phyloP scores from a whole-genome alignment of 768 basidiomycete species.

The Russula lepida region DNA sequence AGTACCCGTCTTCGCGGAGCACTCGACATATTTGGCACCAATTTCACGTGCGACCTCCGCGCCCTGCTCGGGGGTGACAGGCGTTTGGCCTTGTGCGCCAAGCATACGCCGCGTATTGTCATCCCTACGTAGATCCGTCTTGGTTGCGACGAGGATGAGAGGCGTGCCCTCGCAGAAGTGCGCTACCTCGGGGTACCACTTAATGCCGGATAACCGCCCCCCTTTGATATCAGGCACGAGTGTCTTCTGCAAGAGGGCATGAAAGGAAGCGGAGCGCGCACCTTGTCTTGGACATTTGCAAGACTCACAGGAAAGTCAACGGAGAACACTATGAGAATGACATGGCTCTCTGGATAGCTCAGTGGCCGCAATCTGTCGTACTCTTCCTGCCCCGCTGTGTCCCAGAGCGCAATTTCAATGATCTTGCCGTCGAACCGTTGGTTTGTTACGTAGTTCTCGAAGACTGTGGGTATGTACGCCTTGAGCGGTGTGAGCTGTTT shows the following conservation, averaged over 20 bases:
- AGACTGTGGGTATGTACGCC: constrained; percentile 91
- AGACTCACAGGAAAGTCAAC: constrained; percentile 88
- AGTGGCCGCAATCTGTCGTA: constrained; percentile 84
- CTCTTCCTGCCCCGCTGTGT: constrained; percentile 96
- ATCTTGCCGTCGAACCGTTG: constrained; percentile 81
- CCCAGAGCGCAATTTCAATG: constrained; percentile 96
- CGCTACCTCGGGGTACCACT: constrained; percentile 92
- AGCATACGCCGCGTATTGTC: constrained; percentile 82
- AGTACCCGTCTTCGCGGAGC: constrained; percentile 84
- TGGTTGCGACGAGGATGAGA: constrained; percentile 86
- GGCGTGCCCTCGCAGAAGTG: constrained; percentile 90
- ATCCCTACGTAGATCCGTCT: constrained; percentile 84
- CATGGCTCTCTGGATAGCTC: constrained; percentile 82
- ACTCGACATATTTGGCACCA: constrained; percentile 88
- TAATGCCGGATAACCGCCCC: background rate
- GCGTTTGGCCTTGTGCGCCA: constrained; percentile 76
- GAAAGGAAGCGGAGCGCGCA: constrained; percentile 28
- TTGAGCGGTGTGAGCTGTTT: constrained; percentile 27
- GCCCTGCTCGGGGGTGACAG: constrained; percentile 80
- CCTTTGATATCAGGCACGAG: background rate
- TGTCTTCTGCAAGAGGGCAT: background rate
- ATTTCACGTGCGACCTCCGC: constrained; percentile 83
- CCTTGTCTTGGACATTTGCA: constrained; percentile 87
- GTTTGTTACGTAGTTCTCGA: constrained; percentile 89
- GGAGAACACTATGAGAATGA: constrained; percentile 91